These are phyloP conservation scores for Friedmanniomyces endolithicus DNA, from an alignment of 495 filamentous ascomycete species.

Conservation along the genomic window DNA sequence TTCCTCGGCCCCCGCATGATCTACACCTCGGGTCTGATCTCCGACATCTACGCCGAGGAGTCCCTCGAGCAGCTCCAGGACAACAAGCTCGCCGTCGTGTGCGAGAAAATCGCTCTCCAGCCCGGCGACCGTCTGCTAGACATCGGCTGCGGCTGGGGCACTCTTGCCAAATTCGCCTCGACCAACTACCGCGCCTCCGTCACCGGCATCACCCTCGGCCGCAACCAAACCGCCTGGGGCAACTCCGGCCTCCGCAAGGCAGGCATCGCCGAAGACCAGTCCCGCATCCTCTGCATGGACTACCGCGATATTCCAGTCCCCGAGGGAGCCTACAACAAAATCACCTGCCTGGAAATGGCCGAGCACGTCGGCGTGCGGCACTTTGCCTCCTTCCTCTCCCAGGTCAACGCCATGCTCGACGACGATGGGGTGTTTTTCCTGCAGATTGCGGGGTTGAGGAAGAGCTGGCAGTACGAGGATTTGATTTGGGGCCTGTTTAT, in stretches of 20 bases:
- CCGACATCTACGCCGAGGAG: slow-evolving; percentile 62
- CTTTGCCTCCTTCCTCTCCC: slow-evolving; percentile 52
- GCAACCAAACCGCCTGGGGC: slow-evolving; percentile 77
- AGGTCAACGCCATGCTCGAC: slow-evolving; percentile 74
- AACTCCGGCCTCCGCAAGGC: slow-evolving; percentile 59
- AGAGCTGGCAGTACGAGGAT: slow-evolving; percentile 81
- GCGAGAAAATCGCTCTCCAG: slow-evolving; percentile 69
- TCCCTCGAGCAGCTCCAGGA: slow-evolving; percentile 75
- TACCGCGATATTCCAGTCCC: slow-evolving; percentile 70
- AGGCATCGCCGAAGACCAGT: slow-evolving; percentile 57
- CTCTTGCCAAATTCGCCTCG: slow-evolving; percentile 65
- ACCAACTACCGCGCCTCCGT: slow-evolving; percentile 65
- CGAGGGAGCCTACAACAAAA: slow-evolving; percentile 63
- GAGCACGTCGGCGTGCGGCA: slow-evolving; percentile 79
- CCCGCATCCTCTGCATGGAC: slow-evolving; percentile 67
- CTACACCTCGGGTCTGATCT: slow-evolving; percentile 75
- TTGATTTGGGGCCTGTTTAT: slow-evolving; percentile 79
- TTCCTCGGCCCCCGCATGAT: slow-evolving; percentile 86
- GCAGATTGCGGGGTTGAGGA: slow-evolving; percentile 70
- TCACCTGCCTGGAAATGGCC: slow-evolving; percentile 81
- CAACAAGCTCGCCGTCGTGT: slow-evolving; percentile 77
- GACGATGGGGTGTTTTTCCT: slow-evolving; percentile 77
- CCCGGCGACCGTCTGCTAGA: slow-evolving; percentile 62
- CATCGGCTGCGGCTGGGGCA: slow-evolving; percentile 82
- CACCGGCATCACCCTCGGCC: slow-evolving; percentile 69